Base-by-base conservation (phyloP, 140 eudicot species). In the Oenanthe javanica region DNA sequence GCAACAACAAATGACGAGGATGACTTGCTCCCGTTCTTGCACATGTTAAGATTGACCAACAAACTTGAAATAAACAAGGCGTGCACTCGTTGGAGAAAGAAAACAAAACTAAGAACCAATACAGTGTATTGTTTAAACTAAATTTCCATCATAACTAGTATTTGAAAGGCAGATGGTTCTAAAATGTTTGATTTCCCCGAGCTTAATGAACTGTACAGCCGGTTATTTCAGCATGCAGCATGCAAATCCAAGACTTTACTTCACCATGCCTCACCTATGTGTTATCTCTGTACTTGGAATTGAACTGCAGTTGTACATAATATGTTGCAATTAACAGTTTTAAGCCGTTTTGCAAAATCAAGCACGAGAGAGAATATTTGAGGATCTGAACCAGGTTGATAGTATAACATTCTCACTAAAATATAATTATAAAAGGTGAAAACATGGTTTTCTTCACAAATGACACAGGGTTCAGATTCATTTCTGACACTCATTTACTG, bases 1-100 rank as follows among this genome's bases (percentile, higher is more conserved):
- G 66, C 83, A 47, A 45, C 46, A 69, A 40, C 54, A 16, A 82
- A 18, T 78, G 84, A 76, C 25, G 84, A 83, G 49, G 70, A 83
- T n/a, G 77, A 84, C 14, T 40, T 73, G 81, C 75, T 77, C 47
- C 90, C 87, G 43, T 93, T 88, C 79, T 83, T 89, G 86, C 98
- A 93, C 85, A 51, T 91, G 21, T 76, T 93, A 82, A 88, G 96
- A 87, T 83, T 91, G 1, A 69, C 82, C 12, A 80, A 81, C 27
- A 91, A 92, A 21, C 88, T 86, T 57, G 98, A 93, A 84, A 93
- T 93, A 64, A 93, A 93, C 79, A 83, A 96, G 75, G 89, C 93
- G 36, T 91, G 93, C n/a, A 91, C 97, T 5, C 97, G 86, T 80
- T 93, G 98, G 98, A 90, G 96, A 81, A 93, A 86, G 84, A 93